Evolutionary conservation across 1,284 basidiomycete species (phyloP), one percentile per base, ranked within the genome.

Genomic region (Sanghuangporus sanghuang): DNA sequence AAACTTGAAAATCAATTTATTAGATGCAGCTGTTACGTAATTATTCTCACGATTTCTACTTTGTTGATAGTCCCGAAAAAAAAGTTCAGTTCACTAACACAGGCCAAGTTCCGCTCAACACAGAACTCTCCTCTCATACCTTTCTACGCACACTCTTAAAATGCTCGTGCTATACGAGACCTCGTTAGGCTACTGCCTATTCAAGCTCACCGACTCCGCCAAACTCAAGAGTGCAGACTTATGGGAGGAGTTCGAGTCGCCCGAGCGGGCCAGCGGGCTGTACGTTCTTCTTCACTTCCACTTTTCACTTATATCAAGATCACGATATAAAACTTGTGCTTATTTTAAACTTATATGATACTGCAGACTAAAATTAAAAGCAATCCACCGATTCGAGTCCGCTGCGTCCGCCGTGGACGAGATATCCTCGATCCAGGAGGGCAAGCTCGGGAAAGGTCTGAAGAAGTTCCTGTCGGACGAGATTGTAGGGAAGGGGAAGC

Each of bases 331-430:
- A 0, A 3, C 3, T 46, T 7, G 44, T 18, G n/a, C 27, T 40
- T 46, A 52, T 63, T 68, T 35, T 61, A 32, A 32, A 61, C 44
- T 18, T n/a, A 48, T 59, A 39, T 60, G 27, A 60, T 59, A 59
- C 50, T 35, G 56, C 66, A 96, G 95, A 57, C 80, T 98, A 67
- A 97, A 98, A 79, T 81, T 99, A 64, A 94, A 96, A 75, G 93
- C 95, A 49, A 83, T 99, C 64, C 96, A 99, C 79, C 92, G 95
- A 62, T 99, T 99, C 78, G 92, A 92, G 42, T 96, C 95, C 55
- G 98, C 96, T 9, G 97, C 94, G 35, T 89, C 90, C 23, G 96
- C 97, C n/a, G 96, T 99, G n/a, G 96, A 98, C 77, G 96, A 98
- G 74, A 89, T 98, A 70, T 93, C 94, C 38, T 89, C 96, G 12